Percentiles rank a stretch among this genome's conserved stretches.
Evolutionary conservation across 2,329 filamentous ascomycete genomes (phyloP).

Genomic region (Colletotrichum navitas): DNA sequence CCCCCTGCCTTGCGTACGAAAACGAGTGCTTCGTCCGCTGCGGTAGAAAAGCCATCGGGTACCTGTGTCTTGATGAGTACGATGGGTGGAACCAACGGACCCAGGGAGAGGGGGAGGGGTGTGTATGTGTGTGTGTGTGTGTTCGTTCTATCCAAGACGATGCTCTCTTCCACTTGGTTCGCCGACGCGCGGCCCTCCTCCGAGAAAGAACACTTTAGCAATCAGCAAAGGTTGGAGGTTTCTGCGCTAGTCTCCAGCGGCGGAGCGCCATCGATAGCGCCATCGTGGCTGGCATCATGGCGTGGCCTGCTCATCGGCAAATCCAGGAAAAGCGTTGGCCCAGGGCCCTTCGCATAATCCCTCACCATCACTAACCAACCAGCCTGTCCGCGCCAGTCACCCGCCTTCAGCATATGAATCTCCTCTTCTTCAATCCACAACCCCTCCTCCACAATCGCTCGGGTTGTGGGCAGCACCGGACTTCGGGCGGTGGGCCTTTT

Average conservation of each 20-base stretch:
- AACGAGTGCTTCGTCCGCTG: conserved; percentile 34
- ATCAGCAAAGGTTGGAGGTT: conserved; percentile 13
- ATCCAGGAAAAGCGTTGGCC: conserved; percentile 25
- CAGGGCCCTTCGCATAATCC: conserved; percentile 12
- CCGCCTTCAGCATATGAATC: background rate
- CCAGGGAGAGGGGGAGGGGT: background rate
- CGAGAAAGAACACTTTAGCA: conserved; percentile 5
- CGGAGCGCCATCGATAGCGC: conserved; percentile 35
- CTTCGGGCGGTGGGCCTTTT: conserved; percentile 8
- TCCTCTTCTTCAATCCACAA: background rate
- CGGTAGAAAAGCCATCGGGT: conserved; percentile 13
- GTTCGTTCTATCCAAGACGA: background rate
- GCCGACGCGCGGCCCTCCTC: conserved; percentile 41
- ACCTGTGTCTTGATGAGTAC: conserved; percentile 23
- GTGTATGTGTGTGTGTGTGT: background rate
- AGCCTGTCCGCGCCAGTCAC: background rate
- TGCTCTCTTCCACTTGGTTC: conserved; percentile 17
- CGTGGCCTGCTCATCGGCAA: conserved; percentile 34
- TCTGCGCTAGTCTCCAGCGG: conserved; percentile 26
- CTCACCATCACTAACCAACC: background rate
- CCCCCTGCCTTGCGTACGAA: conserved; percentile 31
- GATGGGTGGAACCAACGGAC: background rate
- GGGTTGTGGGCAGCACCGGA: conserved; percentile 32
- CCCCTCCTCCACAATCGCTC: conserved; percentile 8
- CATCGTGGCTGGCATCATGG: conserved; percentile 39